phyloP scores from a whole-genome alignment of 192 early-diverging fungal genomes.

The Globomyces pollinis-pini region DNA sequence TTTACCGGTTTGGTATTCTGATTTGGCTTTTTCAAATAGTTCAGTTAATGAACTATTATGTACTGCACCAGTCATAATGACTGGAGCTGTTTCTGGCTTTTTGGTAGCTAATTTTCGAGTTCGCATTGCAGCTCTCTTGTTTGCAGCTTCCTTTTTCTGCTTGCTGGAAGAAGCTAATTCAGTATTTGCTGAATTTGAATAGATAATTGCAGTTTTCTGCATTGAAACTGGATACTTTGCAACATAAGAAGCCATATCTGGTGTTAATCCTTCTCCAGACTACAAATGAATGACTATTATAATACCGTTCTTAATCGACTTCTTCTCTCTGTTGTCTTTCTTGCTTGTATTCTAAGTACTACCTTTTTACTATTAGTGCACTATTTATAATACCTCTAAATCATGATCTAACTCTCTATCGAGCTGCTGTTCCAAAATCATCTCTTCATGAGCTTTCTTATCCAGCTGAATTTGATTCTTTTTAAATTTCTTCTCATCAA shows the following conservation, averaged over 20 bases:
- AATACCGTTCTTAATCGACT: neutral
- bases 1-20: constrained; percentile 17
- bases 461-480: constrained; percentile 43
- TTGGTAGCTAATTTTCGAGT: constrained; percentile 2
- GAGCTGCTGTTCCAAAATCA: constrained; percentile 24
- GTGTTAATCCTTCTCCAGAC: constrained; percentile 14
- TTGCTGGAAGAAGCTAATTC: constrained; percentile 20
- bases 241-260: constrained; percentile 35
- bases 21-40: constrained; percentile 26
- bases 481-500: constrained; percentile 40
- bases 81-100: constrained; percentile 1
- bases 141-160: constrained; percentile 19
- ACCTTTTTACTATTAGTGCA: neutral
- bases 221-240: constrained; percentile 42
- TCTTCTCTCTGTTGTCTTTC: constrained; percentile 7
- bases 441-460: constrained; percentile 28
- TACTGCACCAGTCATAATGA: too few relatives aligned
- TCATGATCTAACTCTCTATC: constrained; percentile 42
- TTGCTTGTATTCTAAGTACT: neutral
- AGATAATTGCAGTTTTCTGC: constrained; percentile 44
- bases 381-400: constrained; percentile 34
- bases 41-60: neutral
- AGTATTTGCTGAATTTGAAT: constrained; percentile 13
- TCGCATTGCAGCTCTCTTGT: constrained; percentile 26
- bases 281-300: neutral